A percentile compares a stretch with the other conserved stretches of the same genome.
These are phyloP conservation scores for Talaromyces thailandensis DNA, from an alignment of 495 filamentous ascomycete species.

Conservation along the genomic window DNA sequence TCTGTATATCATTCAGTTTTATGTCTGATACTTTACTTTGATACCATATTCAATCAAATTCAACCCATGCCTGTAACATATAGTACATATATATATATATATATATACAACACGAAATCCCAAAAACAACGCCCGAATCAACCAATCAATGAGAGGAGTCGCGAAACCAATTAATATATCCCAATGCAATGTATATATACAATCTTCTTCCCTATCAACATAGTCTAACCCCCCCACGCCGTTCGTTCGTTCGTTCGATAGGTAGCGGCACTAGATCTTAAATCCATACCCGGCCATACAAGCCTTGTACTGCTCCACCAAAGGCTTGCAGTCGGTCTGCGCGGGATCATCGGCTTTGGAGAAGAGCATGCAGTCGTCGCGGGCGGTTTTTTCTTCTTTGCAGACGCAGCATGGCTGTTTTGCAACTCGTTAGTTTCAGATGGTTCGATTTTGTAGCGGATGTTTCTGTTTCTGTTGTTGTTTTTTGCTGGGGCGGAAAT, in stretches of 20 bases:
- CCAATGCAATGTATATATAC: not conserved
- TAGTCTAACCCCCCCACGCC: no score
- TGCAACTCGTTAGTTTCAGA: not conserved
- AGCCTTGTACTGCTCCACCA: slow-evolving; percentile 74
- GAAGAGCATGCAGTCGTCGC: slow-evolving; percentile 99
- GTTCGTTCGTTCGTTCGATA: no score
- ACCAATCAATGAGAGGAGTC: not conserved
- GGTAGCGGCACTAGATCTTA: slow-evolving; percentile 40
- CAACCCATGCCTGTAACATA: not conserved
- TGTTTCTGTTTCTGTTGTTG: no score
- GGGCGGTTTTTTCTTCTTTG: slow-evolving; percentile 82
- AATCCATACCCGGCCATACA: slow-evolving; percentile 96
- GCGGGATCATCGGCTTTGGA: slow-evolving; percentile 64
- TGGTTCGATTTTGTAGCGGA: not conserved
- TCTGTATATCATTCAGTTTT: not conserved
- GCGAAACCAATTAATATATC: not conserved
- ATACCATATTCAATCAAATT: not conserved
- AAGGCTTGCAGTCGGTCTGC: slow-evolving; percentile 66
- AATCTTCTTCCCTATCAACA: not conserved
- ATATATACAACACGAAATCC: not conserved
- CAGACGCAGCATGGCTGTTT: slow-evolving; percentile 90
- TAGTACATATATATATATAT: not conserved
- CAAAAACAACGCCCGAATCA: not conserved
- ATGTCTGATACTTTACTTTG: not conserved
- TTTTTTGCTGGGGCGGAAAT: slow-evolving; percentile 1